Percentiles rank a stretch among this genome's conserved stretches.
Evolutionary conservation across 768 basidiomycete genomes (phyloP).

Genomic region (Suillus placidus): DNA sequence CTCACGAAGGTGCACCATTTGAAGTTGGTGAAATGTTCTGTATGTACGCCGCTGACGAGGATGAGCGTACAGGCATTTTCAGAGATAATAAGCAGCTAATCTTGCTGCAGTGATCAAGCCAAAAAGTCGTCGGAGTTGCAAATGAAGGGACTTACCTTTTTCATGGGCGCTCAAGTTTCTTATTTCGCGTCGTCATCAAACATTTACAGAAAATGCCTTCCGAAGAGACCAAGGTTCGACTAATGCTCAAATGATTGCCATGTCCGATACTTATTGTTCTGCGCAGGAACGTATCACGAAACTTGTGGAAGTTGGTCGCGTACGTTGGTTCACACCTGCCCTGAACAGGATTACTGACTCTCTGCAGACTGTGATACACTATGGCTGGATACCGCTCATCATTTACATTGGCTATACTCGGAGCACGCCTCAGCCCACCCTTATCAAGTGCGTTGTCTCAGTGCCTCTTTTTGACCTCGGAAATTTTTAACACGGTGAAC

Average conservation of each 20-base stretch:
- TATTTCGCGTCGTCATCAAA: constrained; percentile 5
- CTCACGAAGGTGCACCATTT: constrained; percentile 39
- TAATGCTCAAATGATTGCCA: neutral
- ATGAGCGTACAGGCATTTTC: constrained; percentile 52
- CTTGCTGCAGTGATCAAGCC: constrained; percentile 13
- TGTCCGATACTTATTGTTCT: neutral
- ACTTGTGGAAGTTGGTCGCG: constrained; percentile 78
- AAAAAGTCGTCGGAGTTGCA: constrained; percentile 35
- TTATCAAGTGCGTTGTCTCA: constrained; percentile 83
- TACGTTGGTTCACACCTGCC: constrained; percentile 41
- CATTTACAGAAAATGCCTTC: constrained; percentile 64
- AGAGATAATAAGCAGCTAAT: constrained; percentile 7
- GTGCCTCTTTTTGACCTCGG: constrained; percentile 7
- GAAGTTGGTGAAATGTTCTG: constrained; percentile 36
- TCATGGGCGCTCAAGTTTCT: constrained; percentile 7
- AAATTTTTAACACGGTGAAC: neutral
- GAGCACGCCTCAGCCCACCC: constrained; percentile 90
- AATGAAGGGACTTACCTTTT: constrained; percentile 16
- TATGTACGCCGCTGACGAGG: constrained; percentile 48
- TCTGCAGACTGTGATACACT: constrained; percentile 83
- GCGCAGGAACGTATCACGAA: constrained; percentile 80
- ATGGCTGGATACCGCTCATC: constrained; percentile 95
- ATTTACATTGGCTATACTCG: constrained; percentile 94
- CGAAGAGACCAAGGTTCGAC: constrained; percentile 83
- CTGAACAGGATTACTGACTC: constrained; percentile 8